These are phyloP conservation scores for Eucalyptus erythrocorys DNA, from an alignment of 345 rosid genomes.

Conservation along the genomic window DNA sequence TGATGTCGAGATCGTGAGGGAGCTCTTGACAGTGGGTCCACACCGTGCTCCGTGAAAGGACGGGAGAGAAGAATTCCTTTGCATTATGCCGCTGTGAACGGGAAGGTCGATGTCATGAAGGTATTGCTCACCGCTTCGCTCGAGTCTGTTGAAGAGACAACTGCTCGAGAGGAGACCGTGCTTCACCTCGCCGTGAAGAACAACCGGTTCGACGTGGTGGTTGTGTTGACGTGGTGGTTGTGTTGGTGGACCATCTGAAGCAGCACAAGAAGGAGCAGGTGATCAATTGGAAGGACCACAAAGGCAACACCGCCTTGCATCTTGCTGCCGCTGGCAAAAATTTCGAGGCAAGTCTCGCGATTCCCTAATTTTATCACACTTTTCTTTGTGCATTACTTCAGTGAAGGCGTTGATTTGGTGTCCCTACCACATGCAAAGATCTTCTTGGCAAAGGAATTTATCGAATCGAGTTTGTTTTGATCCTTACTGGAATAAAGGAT, in stretches of 20 bases:
- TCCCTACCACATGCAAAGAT: too few relatives aligned
- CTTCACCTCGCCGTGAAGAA: too few relatives aligned
- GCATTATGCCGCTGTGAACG: fast-evolving
- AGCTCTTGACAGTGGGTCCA: neutral
- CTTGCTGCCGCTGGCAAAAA: too few relatives aligned
- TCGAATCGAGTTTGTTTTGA: neutral
- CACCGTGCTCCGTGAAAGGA: neutral
- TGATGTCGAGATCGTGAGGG: neutral
- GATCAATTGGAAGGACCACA: too few relatives aligned
- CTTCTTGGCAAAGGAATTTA: too few relatives aligned
- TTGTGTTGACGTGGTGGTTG: too few relatives aligned
- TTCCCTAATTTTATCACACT: fast-evolving
- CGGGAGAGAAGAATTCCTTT: neutral
- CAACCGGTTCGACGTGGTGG: too few relatives aligned
- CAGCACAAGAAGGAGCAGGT: too few relatives aligned
- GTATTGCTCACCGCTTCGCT: neutral
- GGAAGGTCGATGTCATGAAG: neutral
- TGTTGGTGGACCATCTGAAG: too few relatives aligned
- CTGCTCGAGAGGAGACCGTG: neutral
- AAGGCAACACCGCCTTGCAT: too few relatives aligned
- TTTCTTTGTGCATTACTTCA: too few relatives aligned
- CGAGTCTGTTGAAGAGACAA: neutral
- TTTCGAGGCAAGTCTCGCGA: fast-evolving
- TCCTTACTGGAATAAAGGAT: neutral
- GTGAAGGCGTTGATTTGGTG: too few relatives aligned